Percentiles rank a stretch among this genome's conserved stretches.
phyloP scores from a whole-genome alignment of 345 rosid genomes.

The Trapa bicornis region DNA sequence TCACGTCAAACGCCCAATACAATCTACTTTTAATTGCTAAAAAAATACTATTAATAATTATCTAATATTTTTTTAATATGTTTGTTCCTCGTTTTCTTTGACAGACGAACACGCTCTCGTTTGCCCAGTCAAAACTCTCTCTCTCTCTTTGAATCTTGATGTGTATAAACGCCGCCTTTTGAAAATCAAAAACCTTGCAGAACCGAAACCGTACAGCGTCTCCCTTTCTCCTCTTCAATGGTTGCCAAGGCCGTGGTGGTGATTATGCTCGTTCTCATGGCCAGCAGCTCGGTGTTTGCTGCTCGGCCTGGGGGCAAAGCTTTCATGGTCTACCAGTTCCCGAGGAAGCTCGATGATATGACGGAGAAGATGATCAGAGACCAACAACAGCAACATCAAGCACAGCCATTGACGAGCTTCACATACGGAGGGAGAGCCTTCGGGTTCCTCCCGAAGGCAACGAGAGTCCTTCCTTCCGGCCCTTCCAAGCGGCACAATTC shows the following conservation, averaged over 20 bases:
- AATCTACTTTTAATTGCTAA: background rate
- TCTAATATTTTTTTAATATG: background rate
- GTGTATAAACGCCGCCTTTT: background rate
- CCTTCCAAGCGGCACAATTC: conserved; percentile 3
- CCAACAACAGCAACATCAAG: background rate
- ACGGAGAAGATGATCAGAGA: background rate
- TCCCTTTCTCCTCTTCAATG: background rate
- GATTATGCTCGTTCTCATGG: background rate
- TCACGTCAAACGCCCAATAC: background rate
- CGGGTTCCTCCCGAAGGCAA: conserved; percentile 8
- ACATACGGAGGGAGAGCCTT: background rate
- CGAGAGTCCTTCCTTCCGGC: conserved; percentile 7
- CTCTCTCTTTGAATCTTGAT: background rate
- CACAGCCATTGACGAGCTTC: conserved; percentile 5
- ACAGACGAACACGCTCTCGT: background rate
- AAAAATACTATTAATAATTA: no score
- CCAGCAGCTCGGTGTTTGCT: background rate
- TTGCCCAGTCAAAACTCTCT: background rate
- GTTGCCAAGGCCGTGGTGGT: background rate
- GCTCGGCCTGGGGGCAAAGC: background rate
- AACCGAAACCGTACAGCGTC: background rate
- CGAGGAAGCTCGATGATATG: background rate
- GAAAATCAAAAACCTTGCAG: background rate
- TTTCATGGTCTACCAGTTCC: conserved; percentile 1
- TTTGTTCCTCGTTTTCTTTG: background rate